Percentiles rank a stretch among this genome's conserved stretches.
phyloP scores from a whole-genome alignment of 176 grass and related monocot genomes.

The Ananas comosus region DNA sequence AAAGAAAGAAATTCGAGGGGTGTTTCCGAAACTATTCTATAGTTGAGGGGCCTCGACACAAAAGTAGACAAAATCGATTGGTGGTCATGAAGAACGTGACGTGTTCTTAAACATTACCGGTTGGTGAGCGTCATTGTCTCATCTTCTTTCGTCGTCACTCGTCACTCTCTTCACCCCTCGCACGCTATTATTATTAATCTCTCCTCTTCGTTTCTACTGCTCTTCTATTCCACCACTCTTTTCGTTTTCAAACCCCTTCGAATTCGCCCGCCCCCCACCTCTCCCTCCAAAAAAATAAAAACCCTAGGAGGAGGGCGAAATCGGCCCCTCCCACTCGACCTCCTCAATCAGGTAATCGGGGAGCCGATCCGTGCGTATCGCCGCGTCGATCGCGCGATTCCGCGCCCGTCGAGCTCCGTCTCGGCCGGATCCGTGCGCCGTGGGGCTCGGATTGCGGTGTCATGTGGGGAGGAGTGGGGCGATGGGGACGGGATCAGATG shows the following conservation, averaged over 20 bases:
- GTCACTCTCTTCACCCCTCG: neutral
- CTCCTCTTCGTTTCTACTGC: neutral
- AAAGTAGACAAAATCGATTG: neutral
- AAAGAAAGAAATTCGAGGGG: no score
- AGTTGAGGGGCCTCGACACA: neutral
- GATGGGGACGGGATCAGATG: constrained; percentile 9
- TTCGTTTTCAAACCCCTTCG: constrained; percentile 3
- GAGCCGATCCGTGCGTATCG: neutral
- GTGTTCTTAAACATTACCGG: constrained; percentile 2
- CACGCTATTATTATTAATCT: constrained; percentile 6
- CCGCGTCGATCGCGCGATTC: neutral
- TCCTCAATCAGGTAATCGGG: neutral
- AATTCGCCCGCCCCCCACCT: neutral
- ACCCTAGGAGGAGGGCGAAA: neutral
- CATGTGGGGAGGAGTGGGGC: neutral
- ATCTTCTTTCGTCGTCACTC: neutral
- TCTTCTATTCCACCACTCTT: neutral
- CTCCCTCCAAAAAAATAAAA: neutral
- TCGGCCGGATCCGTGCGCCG: neutral
- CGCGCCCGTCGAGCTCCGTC: neutral
- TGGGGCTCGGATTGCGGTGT: neutral
- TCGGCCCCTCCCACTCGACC: neutral
- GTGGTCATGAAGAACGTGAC: neutral
- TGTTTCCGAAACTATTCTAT: no score
- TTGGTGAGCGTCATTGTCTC: neutral